These are phyloP conservation scores for Marsdenia floribunda DNA, from an alignment of 257 asterid species.

Conservation along the genomic window DNA sequence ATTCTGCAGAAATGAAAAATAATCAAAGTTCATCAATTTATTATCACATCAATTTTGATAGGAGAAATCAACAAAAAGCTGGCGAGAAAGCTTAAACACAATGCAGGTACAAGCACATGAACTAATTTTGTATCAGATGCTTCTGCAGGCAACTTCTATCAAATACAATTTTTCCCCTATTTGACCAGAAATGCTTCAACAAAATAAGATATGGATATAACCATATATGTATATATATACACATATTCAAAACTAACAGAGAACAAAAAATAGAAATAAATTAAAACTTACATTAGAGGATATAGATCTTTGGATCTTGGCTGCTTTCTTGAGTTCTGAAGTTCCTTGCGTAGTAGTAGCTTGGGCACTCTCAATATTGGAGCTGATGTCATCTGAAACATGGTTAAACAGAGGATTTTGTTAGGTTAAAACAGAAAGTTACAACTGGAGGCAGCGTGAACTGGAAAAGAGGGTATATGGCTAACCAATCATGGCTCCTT, in stretches of 20 bases:
- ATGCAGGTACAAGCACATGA: background rate
- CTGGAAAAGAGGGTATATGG: background rate
- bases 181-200: background rate
- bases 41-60: background rate
- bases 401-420: background rate
- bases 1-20: conserved; percentile 31
- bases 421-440: background rate
- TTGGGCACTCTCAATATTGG: conserved; percentile 40
- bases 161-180: background rate
- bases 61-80: background rate
- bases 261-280: background rate
- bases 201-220: background rate
- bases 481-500: conserved; percentile 55
- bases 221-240: background rate
- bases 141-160: background rate
- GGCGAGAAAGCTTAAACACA: background rate
- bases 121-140: background rate
- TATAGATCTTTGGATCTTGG: conserved; percentile 42
- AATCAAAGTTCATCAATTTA: background rate
- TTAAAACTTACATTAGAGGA: conserved; percentile 42
- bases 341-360: conserved; percentile 44
- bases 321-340: conserved; percentile 43
- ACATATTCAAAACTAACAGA: background rate
- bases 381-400: conserved; percentile 41
- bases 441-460: background rate